A percentile compares a stretch with the other conserved stretches of the same genome.
phyloP scores from a whole-genome alignment of 768 basidiomycete species.

The Ramaria rubella region DNA sequence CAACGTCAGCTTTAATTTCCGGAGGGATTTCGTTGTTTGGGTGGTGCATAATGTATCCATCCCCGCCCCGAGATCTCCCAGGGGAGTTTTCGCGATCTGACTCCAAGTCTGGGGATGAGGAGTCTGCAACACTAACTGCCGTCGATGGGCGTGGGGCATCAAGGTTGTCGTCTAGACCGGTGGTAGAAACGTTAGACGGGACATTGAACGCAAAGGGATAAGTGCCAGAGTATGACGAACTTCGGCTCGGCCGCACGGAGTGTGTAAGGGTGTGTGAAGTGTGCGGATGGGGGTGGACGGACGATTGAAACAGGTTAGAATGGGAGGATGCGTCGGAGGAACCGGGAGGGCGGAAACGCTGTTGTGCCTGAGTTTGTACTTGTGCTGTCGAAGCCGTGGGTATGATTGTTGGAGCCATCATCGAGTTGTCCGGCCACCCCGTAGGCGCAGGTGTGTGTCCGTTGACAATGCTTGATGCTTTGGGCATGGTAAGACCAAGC shows the following conservation, averaged over 20 bases:
- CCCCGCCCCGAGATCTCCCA: constrained; percentile 16
- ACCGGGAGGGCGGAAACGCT: background rate
- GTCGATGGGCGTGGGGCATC: constrained; percentile 2
- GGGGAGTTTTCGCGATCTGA: constrained; percentile 12
- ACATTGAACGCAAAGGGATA: constrained; percentile 2
- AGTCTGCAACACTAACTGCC: constrained; percentile 9
- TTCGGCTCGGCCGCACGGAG: constrained; percentile 1
- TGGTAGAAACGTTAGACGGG: background rate
- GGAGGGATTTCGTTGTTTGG: constrained; percentile 61
- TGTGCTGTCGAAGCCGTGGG: background rate
- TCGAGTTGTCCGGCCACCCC: background rate
- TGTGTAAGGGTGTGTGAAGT: background rate
- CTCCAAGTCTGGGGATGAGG: constrained; percentile 9
- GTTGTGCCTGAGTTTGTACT: too few species aligned
- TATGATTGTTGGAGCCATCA: background rate
- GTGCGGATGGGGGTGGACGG: background rate
- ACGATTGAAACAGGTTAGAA: background rate
- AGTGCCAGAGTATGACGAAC: constrained; percentile 5
- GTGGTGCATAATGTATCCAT: constrained; percentile 21
- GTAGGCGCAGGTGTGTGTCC: background rate
- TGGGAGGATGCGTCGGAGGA: background rate
- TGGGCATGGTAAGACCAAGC: background rate
- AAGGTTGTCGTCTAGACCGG: background rate
- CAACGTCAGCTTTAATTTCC: constrained; percentile 77
- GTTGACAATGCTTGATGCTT: background rate